phyloP scores from a whole-genome alignment of 2,329 filamentous ascomycete genomes.

The Phaeoacremonium minimum region DNA sequence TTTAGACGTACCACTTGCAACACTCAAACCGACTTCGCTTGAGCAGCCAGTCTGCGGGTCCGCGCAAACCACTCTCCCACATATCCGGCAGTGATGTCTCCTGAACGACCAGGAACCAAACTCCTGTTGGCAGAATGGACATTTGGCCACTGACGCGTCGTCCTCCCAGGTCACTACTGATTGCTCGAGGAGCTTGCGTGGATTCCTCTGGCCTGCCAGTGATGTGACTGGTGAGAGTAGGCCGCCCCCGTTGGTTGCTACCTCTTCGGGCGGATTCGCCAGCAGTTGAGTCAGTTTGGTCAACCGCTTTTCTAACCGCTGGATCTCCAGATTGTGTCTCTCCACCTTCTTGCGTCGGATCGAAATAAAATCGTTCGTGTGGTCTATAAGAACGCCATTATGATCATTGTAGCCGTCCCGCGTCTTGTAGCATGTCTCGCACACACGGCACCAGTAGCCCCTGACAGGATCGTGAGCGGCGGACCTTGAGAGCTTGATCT shows the following conservation, averaged over 20 bases:
- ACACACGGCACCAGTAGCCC: slow-evolving; percentile 91
- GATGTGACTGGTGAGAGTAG: slow-evolving; percentile 58
- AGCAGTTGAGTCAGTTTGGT: slow-evolving; percentile 86
- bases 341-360: slow-evolving; percentile 77
- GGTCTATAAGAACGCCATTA: slow-evolving; percentile 65
- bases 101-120: slow-evolving; percentile 92
- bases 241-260: slow-evolving; percentile 40
- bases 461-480: slow-evolving; percentile 86
- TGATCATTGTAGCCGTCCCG: slow-evolving; percentile 94
- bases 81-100: slow-evolving; percentile 90
- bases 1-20: slow-evolving; percentile 49
- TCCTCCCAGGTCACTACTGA: slow-evolving; percentile 95
- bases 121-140: slow-evolving; percentile 93
- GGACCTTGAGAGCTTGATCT: slow-evolving; percentile 92
- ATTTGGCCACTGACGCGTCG: slow-evolving; percentile 72
- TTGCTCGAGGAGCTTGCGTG: slow-evolving; percentile 80
- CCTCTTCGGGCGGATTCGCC: slow-evolving; percentile 67
- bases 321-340: slow-evolving; percentile 80
- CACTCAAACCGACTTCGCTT: slow-evolving; percentile 73
- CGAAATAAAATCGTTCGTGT: slow-evolving; percentile 65
- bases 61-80: slow-evolving; percentile 87
- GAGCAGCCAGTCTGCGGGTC: slow-evolving; percentile 84
- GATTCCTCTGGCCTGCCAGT: slow-evolving; percentile 65
- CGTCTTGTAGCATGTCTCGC: slow-evolving; percentile 98
- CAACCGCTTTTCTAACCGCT: slow-evolving; percentile 83